Evolutionary conservation across 768 basidiomycete genomes (phyloP), one percentile per base, ranked within the genome.

Genomic region (Cubamyces lactineus): DNA sequence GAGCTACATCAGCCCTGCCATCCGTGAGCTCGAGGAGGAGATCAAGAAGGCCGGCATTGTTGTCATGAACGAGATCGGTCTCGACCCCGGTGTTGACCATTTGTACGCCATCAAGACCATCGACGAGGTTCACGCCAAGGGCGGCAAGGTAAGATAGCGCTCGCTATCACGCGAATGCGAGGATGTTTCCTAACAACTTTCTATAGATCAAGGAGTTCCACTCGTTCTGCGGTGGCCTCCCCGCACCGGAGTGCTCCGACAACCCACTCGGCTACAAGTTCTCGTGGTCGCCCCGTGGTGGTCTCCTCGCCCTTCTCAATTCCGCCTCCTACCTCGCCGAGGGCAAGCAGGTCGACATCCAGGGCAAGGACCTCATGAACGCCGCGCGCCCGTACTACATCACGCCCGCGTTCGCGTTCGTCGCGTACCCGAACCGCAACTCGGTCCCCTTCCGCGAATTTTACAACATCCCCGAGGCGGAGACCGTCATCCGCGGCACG

Each of bases 261-360:
- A 99, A 98, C 79, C 95, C 97, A 2, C 88, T 98, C 59, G 96
- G 96, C 12, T 99, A 98, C 86, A 98, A 98, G 75, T 98, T 99
- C 80, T 97, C 94, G 40, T 98, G 97, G 97, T 96, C 94, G 7
- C 92, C 95, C 8, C 90, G 94, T 21, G 96, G 96, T 53, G 95
- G 96, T 46, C 88, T 99, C 57, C 89, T 98, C 67, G 96, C 97
- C 2, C 85, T 98, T 53, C 85, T 95, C 69, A 98, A 98, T 80
- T 80, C 84, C 39, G 97, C 94, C 19, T 87, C 91, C 3, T 95
- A 89, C 78, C 80, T 90, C 70, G 80, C 86, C 41, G 78, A 82
- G 56, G 85, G 87, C 34, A 77, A 92, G 75, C 77, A 83, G 48
- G 79, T 87, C 53, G 79, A 84, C 46, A 82, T 98, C 46, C 74